These are phyloP conservation scores for Kurtzmaniella quercitrusa DNA, from an alignment of 1,139 yeast genomes.

Conservation along the genomic window DNA sequence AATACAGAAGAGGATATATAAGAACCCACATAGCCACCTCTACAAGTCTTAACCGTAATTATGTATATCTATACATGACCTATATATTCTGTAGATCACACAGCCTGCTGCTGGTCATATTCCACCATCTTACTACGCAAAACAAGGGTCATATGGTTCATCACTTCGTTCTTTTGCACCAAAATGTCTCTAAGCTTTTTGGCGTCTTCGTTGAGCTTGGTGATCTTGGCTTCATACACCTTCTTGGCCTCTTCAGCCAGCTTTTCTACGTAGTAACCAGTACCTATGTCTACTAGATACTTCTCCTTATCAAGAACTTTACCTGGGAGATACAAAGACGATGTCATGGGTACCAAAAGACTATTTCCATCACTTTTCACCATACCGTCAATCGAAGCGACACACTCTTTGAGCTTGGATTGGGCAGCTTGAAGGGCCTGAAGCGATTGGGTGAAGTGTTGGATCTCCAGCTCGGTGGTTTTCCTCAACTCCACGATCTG, in stretches of 20 bases:
- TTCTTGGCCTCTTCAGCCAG: constrained; percentile 58
- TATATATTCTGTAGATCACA: background rate
- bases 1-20: too few relatives aligned
- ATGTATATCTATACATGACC: background rate
- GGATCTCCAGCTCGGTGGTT: constrained; percentile 80
- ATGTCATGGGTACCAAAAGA: constrained; percentile 80
- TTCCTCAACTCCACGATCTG: constrained; percentile 82
- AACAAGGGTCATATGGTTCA: constrained; percentile 51
- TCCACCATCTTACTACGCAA: constrained; percentile 43
- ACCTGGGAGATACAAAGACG: constrained; percentile 89
- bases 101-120: constrained; percentile 32
- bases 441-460: constrained; percentile 79
- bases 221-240: constrained; percentile 73
- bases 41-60: background rate
- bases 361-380: constrained; percentile 44
- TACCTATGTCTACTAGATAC: constrained; percentile 91
- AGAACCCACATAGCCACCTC: background rate
- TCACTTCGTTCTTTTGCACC: constrained; percentile 53
- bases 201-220: constrained; percentile 69
- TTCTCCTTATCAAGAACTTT: constrained; percentile 55
- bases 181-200: constrained; percentile 72
- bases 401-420: constrained; percentile 77
- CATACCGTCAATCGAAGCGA: constrained; percentile 60
- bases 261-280: constrained; percentile 92
- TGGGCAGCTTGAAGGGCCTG: constrained; percentile 85